These are phyloP conservation scores for Huntiella bhutanensis DNA, from an alignment of 2,329 filamentous ascomycete species.

Conservation along the genomic window DNA sequence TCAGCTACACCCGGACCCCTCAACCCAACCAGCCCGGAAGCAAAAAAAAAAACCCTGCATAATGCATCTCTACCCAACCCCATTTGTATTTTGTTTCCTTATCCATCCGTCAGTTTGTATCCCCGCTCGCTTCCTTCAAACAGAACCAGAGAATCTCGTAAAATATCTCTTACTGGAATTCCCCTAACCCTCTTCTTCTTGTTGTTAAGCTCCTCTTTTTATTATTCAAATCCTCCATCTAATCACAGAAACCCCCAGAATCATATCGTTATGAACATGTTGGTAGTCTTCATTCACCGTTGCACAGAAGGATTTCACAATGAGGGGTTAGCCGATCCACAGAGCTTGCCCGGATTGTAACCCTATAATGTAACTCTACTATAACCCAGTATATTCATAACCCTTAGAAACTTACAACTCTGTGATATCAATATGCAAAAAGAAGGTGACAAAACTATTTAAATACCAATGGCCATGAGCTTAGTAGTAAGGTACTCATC, in stretches of 20 bases:
- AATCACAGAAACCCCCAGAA: background rate
- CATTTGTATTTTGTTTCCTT: no score
- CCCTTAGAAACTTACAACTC: background rate
- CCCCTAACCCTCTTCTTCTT: background rate
- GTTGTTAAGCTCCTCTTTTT: background rate
- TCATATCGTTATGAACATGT: no score
- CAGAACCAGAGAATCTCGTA: no score
- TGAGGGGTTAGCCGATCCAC: background rate
- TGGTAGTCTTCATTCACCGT: no score
- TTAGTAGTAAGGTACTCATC: slow-evolving; percentile 64
- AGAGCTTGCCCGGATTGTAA: background rate
- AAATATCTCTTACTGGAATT: background rate
- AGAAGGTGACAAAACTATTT: background rate
- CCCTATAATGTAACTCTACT: background rate
- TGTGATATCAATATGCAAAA: background rate
- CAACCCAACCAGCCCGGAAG: no score
- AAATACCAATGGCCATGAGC: slow-evolving; percentile 24
- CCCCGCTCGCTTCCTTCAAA: no score
- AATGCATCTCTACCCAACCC: background rate
- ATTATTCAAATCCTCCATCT: background rate
- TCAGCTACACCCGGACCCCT: no score
- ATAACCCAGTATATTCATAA: background rate
- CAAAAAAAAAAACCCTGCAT: background rate
- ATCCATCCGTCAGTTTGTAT: no score
- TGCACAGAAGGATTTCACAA: background rate